Base-by-base conservation (phyloP, 2,329 filamentous ascomycete genomes). In the Zalaria obscura region DNA sequence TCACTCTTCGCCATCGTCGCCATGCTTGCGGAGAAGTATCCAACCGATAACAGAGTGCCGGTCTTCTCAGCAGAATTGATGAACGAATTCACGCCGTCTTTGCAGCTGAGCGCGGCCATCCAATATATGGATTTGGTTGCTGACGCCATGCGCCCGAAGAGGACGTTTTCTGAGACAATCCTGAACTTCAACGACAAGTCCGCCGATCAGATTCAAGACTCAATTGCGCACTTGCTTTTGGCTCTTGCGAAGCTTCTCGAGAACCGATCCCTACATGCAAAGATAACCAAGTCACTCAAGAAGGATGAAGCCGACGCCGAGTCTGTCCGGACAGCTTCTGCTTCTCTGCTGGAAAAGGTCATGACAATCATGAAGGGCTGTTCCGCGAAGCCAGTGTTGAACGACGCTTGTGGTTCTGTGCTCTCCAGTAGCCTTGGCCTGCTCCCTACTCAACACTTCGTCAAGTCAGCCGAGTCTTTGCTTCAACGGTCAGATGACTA, bases 11-110 rank as follows among this genome's bases (percentile, higher is more conserved):
- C 86, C 4, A 73, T 98, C 9, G 64, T 93, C 38, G 82, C 84
- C 43, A 88, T 96, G 75, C 74, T 98, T 45, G 78, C 85, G n/a
- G 86, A 95, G 56, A 82, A 83, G 54, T 93, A 94, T 57, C 79
- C 83, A 3, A 71, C 78, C n/a, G 81, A 80, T 44, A 78, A 83
- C 53, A 76, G 74, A 49, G 76, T 91, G 32, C 65, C 80, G 33
- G 73, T 73, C n/a, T 88, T 96, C 59, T 72, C 84, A 44, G 73
- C 75, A 3, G 79, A 86, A 35, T 65, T 98, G 26, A 72, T 86
- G 36, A 77, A 76, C 45, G 69, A 76, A 31, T 91, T 93, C 55
- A 70, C 73, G 38, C 78, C 84, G 8, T 71, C 80, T 38, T 72
- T 78, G n/a, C 86, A 93, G 55, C 70, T 96, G 8, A 57, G 63